These are phyloP conservation scores for Aspergillus oerlinghausenensis DNA, from an alignment of 2,329 filamentous ascomycete species.

Conservation along the genomic window DNA sequence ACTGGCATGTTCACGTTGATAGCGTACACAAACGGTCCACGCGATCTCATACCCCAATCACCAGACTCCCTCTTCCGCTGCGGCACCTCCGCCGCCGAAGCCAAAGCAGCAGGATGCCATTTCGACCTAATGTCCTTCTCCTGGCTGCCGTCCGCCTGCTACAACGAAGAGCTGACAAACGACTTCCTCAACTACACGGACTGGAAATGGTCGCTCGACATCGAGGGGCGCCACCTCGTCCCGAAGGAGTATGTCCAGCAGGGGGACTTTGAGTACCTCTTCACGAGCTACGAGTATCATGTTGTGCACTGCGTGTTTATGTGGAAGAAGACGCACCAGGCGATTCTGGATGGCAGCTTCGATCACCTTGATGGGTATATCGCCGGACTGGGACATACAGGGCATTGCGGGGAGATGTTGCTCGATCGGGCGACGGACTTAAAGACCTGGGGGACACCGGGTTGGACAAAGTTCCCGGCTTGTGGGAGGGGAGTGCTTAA, in stretches of 20 bases:
- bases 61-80: neutral
- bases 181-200: constrained; percentile 11
- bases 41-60: neutral
- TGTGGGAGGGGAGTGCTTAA: constrained; percentile 1
- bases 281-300: constrained; percentile 8
- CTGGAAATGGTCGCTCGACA: constrained; percentile 10
- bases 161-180: constrained; percentile 16
- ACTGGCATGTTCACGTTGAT: neutral
- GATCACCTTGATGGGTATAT: constrained; percentile 8
- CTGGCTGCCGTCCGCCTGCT: constrained; percentile 22
- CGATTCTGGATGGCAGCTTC: constrained; percentile 1
- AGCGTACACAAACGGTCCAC: neutral
- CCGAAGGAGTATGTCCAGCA: neutral
- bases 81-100: constrained; percentile 11
- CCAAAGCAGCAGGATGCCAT: constrained; percentile 15
- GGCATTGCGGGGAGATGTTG: constrained; percentile 48
- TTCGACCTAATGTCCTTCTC: constrained; percentile 24
- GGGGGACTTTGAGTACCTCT: constrained; percentile 4
- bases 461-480: neutral
- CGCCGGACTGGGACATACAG: constrained; percentile 1
- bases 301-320: constrained; percentile 12
- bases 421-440: neutral
- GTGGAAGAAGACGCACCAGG: constrained; percentile 12
- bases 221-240: neutral
- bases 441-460: neutral